Evolutionary conservation across 768 basidiomycete species (phyloP).

Genomic region (Boletellus ananiceps): DNA sequence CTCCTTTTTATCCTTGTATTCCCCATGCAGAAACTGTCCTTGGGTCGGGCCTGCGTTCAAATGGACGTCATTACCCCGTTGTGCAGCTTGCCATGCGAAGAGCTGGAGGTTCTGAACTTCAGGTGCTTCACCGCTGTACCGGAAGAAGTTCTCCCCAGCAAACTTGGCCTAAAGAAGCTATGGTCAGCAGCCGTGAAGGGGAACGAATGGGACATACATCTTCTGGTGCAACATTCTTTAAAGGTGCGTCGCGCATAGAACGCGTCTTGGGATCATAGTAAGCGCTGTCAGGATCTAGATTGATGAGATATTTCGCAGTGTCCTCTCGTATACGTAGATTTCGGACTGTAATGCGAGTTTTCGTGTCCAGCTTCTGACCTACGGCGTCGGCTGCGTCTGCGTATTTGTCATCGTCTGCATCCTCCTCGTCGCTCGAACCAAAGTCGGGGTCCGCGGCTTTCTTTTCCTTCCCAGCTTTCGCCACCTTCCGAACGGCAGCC

Average conservation of each 20-base stretch:
- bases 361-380: slow-evolving; percentile 96
- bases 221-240: slow-evolving; percentile 71
- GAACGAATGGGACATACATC: slow-evolving; percentile 55
- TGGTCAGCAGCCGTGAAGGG: background rate
- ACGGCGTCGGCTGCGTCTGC: slow-evolving; percentile 97
- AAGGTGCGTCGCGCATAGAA: slow-evolving; percentile 97
- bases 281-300: slow-evolving; percentile 90
- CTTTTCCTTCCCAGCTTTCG: slow-evolving; percentile 76
- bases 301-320: slow-evolving; percentile 97
- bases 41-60: slow-evolving; percentile 95
- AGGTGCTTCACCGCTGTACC: slow-evolving; percentile 87
- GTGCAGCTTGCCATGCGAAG: slow-evolving; percentile 95
- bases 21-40: slow-evolving; percentile 85
- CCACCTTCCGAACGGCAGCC: slow-evolving; percentile 89
- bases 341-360: slow-evolving; percentile 96
- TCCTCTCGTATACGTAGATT: slow-evolving; percentile 99
- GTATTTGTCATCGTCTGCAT: slow-evolving; percentile 96
- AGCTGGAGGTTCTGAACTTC: slow-evolving; percentile 90
- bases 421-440: slow-evolving; percentile 94
- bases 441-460: slow-evolving; percentile 84
- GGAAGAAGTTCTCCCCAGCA: slow-evolving; percentile 95
- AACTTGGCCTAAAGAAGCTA: slow-evolving; percentile 61
- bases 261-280: slow-evolving; percentile 99
- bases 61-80: slow-evolving; percentile 92
- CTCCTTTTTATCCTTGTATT: slow-evolving; percentile 92